These are phyloP conservation scores for Collybiopsis luxurians DNA, from an alignment of 768 basidiomycete species.

Conservation along the genomic window DNA sequence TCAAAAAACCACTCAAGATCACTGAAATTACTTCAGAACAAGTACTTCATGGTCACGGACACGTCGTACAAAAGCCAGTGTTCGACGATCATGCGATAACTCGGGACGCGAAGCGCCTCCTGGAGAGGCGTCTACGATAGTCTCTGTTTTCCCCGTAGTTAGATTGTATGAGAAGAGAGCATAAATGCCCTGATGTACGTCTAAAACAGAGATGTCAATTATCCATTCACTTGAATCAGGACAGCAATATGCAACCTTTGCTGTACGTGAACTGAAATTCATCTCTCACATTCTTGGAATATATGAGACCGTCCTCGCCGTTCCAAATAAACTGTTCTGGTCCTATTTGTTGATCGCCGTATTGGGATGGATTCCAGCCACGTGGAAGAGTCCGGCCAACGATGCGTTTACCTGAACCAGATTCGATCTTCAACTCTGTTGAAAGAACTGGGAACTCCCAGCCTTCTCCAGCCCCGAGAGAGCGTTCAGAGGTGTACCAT, in stretches of 20 bases:
- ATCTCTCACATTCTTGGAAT: slow-evolving; percentile 63
- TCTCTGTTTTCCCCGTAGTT: slow-evolving; percentile 49
- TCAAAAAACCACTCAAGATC: background rate
- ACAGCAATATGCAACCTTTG: slow-evolving; percentile 46
- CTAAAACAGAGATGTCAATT: slow-evolving; percentile 27
- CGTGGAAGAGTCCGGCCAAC: slow-evolving; percentile 54
- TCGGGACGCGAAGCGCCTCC: slow-evolving; percentile 77
- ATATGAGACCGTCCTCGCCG: slow-evolving; percentile 57
- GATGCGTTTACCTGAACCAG: slow-evolving; percentile 50
- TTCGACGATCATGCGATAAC: slow-evolving; percentile 63
- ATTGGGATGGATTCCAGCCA: slow-evolving; percentile 60
- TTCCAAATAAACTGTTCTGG: slow-evolving; percentile 70
- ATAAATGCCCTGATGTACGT: slow-evolving; percentile 69
- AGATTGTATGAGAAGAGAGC: slow-evolving; percentile 67
- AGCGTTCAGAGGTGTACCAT: slow-evolving; percentile 67
- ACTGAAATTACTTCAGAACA: slow-evolving; percentile 57
- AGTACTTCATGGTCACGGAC: slow-evolving; percentile 72
- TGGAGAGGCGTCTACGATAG: slow-evolving; percentile 53
- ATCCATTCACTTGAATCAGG: background rate
- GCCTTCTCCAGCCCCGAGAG: slow-evolving; percentile 69
- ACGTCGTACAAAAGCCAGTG: slow-evolving; percentile 72
- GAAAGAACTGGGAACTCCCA: slow-evolving; percentile 64
- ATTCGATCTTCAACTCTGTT: slow-evolving; percentile 31
- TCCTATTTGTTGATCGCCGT: slow-evolving; percentile 70
- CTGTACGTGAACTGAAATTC: slow-evolving; percentile 51